These are phyloP conservation scores for Dactylorhiza incarnata DNA, from an alignment of 106 monocot genomes.

Conservation along the genomic window DNA sequence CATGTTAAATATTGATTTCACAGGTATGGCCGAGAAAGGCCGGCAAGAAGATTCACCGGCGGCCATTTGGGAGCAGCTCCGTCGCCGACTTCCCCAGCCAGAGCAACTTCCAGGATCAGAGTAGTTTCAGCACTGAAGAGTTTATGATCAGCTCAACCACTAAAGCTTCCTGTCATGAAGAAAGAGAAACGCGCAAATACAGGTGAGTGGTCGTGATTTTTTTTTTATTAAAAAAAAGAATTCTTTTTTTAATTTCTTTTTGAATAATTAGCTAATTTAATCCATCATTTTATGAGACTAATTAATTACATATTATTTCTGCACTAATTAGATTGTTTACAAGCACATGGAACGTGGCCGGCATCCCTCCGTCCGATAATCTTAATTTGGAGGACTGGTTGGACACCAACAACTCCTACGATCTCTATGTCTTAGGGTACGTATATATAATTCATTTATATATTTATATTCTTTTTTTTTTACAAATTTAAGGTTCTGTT, in stretches of 20 bases:
- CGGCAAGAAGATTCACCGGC: slow-evolving; percentile 41
- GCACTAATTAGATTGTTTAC: slow-evolving; percentile 35
- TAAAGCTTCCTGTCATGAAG: slow-evolving; percentile 5
- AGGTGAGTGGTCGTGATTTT: slow-evolving; percentile 26
- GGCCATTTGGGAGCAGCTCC: slow-evolving; percentile 22
- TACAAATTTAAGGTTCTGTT: too few species aligned
- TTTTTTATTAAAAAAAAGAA: too few species aligned
- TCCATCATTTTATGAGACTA: too few species aligned
- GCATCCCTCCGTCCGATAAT: slow-evolving; percentile 35
- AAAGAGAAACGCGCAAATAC: slow-evolving; percentile 34
- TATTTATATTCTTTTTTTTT: background rate
- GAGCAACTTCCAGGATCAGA: background rate
- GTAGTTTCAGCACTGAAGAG: background rate
- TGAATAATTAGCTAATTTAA: background rate
- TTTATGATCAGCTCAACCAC: background rate
- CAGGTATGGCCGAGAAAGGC: slow-evolving; percentile 47
- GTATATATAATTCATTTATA: background rate
- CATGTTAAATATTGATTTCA: background rate
- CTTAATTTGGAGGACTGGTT: slow-evolving; percentile 61
- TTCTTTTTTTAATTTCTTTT: background rate
- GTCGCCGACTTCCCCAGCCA: slow-evolving; percentile 27
- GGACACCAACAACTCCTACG: slow-evolving; percentile 35
- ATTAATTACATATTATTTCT: background rate
- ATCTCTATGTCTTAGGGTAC: slow-evolving; percentile 77
- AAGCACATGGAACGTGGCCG: slow-evolving; percentile 71